Conservation (phyloP, 768 basidiomycete genomes). For the Rhizopogon vulgaris region DNA sequence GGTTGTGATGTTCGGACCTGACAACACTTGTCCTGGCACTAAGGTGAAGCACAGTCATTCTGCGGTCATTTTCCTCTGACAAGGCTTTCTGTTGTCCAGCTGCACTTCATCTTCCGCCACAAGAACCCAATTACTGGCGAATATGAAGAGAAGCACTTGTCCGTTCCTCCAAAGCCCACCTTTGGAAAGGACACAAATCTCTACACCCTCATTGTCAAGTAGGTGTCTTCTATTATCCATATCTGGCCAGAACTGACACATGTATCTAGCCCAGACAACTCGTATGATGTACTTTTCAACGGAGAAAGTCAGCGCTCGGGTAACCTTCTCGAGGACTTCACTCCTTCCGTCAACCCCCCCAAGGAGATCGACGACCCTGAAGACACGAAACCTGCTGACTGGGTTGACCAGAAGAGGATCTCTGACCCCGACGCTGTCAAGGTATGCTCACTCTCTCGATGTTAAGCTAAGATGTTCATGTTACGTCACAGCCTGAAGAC, state of each 20-base stretch:
- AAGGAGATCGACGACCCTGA: slow-evolving; percentile 90
- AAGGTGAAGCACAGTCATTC: slow-evolving; percentile 47
- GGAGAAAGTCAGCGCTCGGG: slow-evolving; percentile 77
- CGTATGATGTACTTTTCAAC: slow-evolving; percentile 88
- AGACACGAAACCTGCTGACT: slow-evolving; percentile 85
- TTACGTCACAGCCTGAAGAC: slow-evolving; percentile 64
- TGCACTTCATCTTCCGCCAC: slow-evolving; percentile 99
- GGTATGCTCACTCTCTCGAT: slow-evolving; percentile 30
- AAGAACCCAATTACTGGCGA: slow-evolving; percentile 90
- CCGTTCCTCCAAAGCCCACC: slow-evolving; percentile 69
- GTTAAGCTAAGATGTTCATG: not conserved
- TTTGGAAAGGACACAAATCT: slow-evolving; percentile 90
- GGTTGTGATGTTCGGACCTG: slow-evolving; percentile 97
- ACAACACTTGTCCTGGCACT: slow-evolving; percentile 87
- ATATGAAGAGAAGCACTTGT: slow-evolving; percentile 95
- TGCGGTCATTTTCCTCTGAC: not conserved
- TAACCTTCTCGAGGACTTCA: slow-evolving; percentile 87
- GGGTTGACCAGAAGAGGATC: slow-evolving; percentile 90
- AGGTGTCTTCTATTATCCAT: slow-evolving; percentile 23
- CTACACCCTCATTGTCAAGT: slow-evolving; percentile 93
- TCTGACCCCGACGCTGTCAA: slow-evolving; percentile 79
- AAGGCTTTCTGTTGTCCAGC: slow-evolving; percentile 32
- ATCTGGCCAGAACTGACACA: not conserved
- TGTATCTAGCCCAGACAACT: slow-evolving; percentile 74
- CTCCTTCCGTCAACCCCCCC: slow-evolving; percentile 87